Conservation (phyloP, 371 early-diverging fungal species). For the Funneliformis caledonium region DNA sequence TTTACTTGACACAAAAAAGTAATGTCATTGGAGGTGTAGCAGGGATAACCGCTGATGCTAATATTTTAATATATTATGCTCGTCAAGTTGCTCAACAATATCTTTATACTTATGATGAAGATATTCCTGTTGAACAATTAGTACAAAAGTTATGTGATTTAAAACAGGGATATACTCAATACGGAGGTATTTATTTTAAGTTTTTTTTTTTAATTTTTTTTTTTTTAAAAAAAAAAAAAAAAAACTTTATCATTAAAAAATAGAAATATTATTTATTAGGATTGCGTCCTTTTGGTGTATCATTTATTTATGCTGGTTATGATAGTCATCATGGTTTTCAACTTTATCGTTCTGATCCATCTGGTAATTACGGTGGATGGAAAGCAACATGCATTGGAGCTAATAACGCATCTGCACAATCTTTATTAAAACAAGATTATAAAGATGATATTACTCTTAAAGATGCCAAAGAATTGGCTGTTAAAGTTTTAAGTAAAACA, state of each 20-base stretch:
- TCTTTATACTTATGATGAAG: constrained; percentile 84
- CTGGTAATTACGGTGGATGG: constrained; percentile 99
- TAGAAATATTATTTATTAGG: constrained; percentile 61
- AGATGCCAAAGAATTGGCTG: constrained; percentile 86
- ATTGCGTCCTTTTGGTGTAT: constrained; percentile 98
- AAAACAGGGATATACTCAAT: constrained; percentile 99
- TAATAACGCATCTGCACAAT: constrained; percentile 89
- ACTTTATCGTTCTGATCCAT: constrained; percentile 98
- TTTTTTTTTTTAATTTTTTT: background rate
- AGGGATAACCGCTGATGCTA: constrained; percentile 98
- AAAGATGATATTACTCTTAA: constrained; percentile 86
- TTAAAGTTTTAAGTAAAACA: constrained; percentile 94
- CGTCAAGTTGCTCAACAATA: constrained; percentile 91
- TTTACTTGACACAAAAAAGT: constrained; percentile 51
- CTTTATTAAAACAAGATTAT: constrained; percentile 94
- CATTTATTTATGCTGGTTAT: constrained; percentile 97
- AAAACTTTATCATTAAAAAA: too few species aligned
- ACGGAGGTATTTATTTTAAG: constrained; percentile 70
- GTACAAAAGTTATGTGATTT: constrained; percentile 93
- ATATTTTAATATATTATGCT: constrained; percentile 92
- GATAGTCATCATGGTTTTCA: constrained; percentile 92
- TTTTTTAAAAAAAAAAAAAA: background rate
- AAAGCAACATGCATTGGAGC: constrained; percentile 98
- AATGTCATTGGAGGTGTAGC: constrained; percentile 97
- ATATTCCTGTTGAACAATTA: constrained; percentile 93